Base-by-base conservation (phyloP, 2,329 filamentous ascomycete species). In the Scortechinia acanthostroma region DNA sequence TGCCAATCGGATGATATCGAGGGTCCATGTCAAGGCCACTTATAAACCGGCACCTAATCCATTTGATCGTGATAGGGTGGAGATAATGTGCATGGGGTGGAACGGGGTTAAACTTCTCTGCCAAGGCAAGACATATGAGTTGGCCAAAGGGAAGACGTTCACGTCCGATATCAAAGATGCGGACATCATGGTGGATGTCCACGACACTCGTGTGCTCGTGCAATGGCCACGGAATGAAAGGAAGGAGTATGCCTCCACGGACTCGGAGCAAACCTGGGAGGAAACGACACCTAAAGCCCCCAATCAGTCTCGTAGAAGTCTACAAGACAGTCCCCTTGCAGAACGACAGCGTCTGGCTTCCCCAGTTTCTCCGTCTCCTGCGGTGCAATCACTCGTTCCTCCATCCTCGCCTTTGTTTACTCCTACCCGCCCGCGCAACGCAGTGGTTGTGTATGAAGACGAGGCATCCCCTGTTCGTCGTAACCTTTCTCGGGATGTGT, bases 21-120 rank as follows among this genome's bases (percentile, higher is more conserved):
- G 93, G 58, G 80, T 97, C 20, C 93, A 98, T 61, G 86, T 96
- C 63, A 86, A 88, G 65, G 91, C 90, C 50, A 79, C 83, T 45
- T 98, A 91, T 62, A 78, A 91, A 50, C 75, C 85, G 19, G 80
- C 88, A 13, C 68, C 74, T 17, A 74, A 77, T 46, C 76, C 77
- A 3, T 75, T 88, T 55, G 81, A 88, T 53, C 74, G 80, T 50
- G 88, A 86, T 61, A 84, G 81, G 62, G 79, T 98, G 42, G 88
- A 95, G 63, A 86, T 98, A 55, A 76, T 88, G 56, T 98, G 93
- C 71, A 79, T 86, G 57, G 93, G 93, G 19, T 97, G 91, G 91
- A 98, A 98, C 62, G 93, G 93, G 15, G 74, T 93, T 52, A 95
- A 89, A 69, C 68, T 98, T 53, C 90, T 95, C 66, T 96, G 89